Evolutionary conservation across 2,329 filamentous ascomycete species (phyloP), one percentile per base, ranked within the genome.

Genomic region (Aspergillus awamori): DNA sequence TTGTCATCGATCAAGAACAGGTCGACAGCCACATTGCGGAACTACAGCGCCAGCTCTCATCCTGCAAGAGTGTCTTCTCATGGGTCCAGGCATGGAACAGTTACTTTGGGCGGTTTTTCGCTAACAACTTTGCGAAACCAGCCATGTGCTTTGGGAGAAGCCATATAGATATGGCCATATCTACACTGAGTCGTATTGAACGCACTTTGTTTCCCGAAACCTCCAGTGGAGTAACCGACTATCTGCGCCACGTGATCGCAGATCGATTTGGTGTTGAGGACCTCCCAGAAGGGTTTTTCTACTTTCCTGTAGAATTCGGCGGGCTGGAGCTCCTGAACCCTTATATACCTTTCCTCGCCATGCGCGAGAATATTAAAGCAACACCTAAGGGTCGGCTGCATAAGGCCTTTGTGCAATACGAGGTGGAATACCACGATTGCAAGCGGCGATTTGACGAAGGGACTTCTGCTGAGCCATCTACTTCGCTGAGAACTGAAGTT

Each of bases 41-140:
- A 68, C 80, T 90, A 3, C 79, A 80, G 33, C 80, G 79, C 4
- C 87, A 90, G 65, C 82, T 90, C 5, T 76, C 77, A 5, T 78
- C 81, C 26, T 83, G 82, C 61, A 80, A 81, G 61, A 86, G 82
- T 62, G 74, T 87, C 6, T 84, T 88, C 63, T 77, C 82, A 26
- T 87, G 84, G 80, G 80, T 87, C 3, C 81, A 87, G 65, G 84
- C 84, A 0, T 87, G 85, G 80, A 87, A 87, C 66, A 82, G 79
- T 41, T 87, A 86, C 68, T 81, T 83, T 30, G 79, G 77, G 7
- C 79, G 81, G 1, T 87, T 87, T 71, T 86, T 87, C 68, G 76
- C 76, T 55, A 83, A 81, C 64, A 87, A 86, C 66, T 86, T 87
- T 61, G 84, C 82, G 7, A 81, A 81, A 57, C 81, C 84, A 3